A percentile compares a stretch with the other conserved stretches of the same genome.
phyloP scores from a whole-genome alignment of 179 eudicot genomes.

The Spergularia azorica region DNA sequence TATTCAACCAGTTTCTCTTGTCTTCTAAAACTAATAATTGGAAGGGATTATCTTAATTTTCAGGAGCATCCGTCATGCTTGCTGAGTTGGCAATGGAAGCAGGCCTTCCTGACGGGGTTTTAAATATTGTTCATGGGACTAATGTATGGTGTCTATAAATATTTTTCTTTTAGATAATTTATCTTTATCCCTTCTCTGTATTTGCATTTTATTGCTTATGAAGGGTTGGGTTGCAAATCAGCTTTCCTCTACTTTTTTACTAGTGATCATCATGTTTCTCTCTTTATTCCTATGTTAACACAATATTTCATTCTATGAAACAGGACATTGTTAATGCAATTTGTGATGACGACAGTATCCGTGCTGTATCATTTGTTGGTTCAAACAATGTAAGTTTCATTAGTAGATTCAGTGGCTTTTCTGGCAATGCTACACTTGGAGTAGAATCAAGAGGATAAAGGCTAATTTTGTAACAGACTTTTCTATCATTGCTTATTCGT shows the following conservation, averaged over 20 bases:
- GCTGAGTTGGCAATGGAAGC: constrained; percentile 99
- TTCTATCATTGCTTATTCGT: neutral
- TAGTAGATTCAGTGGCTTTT: neutral
- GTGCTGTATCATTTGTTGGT: constrained; percentile 91
- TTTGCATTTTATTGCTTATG: constrained; percentile 5
- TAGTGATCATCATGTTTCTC: neutral
- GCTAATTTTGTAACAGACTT: neutral
- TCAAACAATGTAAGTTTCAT: constrained; percentile 64
- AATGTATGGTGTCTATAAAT: constrained; percentile 48
- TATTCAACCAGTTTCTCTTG: constrained; percentile 8
- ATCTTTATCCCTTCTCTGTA: neutral
- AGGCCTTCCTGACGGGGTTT: constrained; percentile 92
- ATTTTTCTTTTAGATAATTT: neutral
- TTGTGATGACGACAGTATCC: constrained; percentile 91
- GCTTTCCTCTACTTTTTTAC: neutral
- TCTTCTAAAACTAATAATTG: constrained; percentile 9
- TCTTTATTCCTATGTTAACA: neutral
- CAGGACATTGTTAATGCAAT: constrained; percentile 90
- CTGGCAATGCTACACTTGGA: neutral
- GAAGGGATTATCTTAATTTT: constrained; percentile 10
- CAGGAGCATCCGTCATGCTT: constrained; percentile 90
- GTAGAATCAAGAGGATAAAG: neutral
- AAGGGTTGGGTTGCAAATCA: neutral
- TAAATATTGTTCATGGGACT: constrained; percentile 92
- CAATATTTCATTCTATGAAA: constrained; percentile 9